phyloP scores from a whole-genome alignment of 179 eudicot species.

The Spinacia oleracea region DNA sequence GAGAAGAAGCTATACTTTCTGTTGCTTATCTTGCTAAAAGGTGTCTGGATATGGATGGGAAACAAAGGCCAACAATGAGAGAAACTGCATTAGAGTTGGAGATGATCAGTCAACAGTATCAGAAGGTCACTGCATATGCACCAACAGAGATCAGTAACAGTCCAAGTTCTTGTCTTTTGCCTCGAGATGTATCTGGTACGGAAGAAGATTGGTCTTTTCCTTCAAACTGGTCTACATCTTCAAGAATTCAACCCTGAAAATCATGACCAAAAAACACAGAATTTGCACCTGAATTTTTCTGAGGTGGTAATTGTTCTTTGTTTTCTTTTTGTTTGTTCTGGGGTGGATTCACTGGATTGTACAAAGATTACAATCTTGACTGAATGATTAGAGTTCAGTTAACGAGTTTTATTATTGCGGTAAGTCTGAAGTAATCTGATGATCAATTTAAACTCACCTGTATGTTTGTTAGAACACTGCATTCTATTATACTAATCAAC shows the following conservation, averaged over 20 bases:
- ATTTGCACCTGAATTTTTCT: too few species aligned
- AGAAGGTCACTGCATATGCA: background rate
- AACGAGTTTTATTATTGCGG: too few species aligned
- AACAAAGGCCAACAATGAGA: constrained; percentile 42
- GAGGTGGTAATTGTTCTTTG: background rate
- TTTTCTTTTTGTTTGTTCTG: background rate
- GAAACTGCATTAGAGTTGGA: constrained; percentile 19
- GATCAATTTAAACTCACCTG: too few species aligned
- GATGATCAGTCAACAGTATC: constrained; percentile 7
- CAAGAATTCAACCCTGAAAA: background rate
- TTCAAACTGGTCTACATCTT: constrained; percentile 8
- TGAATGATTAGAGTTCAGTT: too few species aligned
- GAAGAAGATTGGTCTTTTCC: constrained; percentile 22
- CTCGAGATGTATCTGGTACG: constrained; percentile 4
- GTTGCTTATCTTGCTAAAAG: constrained; percentile 36
- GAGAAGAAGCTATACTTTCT: constrained; percentile 18
- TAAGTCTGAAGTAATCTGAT: too few species aligned
- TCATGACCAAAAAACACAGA: too few species aligned
- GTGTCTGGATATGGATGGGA: constrained; percentile 38
- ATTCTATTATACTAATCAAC: too few species aligned
- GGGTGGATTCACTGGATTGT: too few species aligned
- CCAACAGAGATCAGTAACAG: constrained; percentile 2
- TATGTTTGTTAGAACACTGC: too few species aligned
- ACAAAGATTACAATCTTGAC: too few species aligned
- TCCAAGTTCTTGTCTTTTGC: constrained; percentile 5